Evolutionary conservation across 164 flowering plant species (phyloP), one percentile per base, ranked within the genome.

Genomic region (Euptelea pleiosperma): DNA sequence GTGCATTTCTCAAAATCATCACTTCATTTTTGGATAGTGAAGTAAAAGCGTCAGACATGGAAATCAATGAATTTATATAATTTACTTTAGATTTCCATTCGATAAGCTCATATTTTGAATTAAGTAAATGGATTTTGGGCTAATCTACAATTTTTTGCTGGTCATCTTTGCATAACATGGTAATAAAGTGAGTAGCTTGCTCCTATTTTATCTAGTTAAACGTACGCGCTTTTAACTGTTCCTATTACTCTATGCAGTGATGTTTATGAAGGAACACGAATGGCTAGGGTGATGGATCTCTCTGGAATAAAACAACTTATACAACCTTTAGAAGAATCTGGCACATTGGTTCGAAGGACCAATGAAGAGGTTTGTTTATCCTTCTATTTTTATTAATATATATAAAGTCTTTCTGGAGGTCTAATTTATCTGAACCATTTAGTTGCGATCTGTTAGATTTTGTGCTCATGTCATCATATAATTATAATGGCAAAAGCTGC

Each of bases 281-380:
- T 73, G 79, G 97, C 97, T 51, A 75, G 56, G 45, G 79, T 66
- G 54, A 40, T 65, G 55, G 99, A 93, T 79, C 70, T 93, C 41
- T 29, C 77, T 42, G 89, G 89, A 63, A 85, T 93, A 57, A 83
- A 65, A 70, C 75, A 82, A 70, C 67, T 93, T 46, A 57, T 93
- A 56, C 74, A 69, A 57, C 99, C 99, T 59, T 51, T 93, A 55
- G 97, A 81, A 79, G 81, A 81, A 41, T 77, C 93, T 52, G 99
- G 99, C 15, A 73, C 68, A 43, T 76, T 93, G 75, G 80, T 94
- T 46, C 73, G 72, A 25, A 82, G 97, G 63, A 82, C 82, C 25
- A 76, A 83, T 66, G 82, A 84, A 56, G 89, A 90, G 97, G 99
- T 93, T n/a, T n/a, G n/a, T n/a, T n/a, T n/a, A n/a, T n/a, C n/a